Conservation (phyloP, 768 basidiomycete genomes). For the Chalciporus piperatus region DNA sequence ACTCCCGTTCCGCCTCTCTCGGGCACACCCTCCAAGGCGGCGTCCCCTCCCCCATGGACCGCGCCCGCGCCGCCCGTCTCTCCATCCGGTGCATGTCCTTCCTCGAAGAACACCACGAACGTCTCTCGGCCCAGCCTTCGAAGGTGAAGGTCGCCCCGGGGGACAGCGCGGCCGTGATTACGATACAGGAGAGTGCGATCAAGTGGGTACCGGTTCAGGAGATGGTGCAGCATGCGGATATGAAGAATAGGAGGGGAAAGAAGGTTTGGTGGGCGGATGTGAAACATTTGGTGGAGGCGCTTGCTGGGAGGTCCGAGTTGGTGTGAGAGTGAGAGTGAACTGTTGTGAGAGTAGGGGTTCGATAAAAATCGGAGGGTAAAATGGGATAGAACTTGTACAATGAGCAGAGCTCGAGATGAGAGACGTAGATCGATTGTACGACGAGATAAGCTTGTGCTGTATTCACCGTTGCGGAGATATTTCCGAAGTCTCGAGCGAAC, state of each 20-base stretch:
- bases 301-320: slow-evolving; percentile 66
- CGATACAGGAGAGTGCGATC: slow-evolving; percentile 79
- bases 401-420: no score
- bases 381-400: no score
- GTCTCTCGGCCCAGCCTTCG: slow-evolving; percentile 46
- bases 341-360: no score
- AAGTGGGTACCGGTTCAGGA: slow-evolving; percentile 82
- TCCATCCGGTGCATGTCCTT: slow-evolving; percentile 93
- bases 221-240: slow-evolving; percentile 85
- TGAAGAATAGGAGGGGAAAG: slow-evolving; percentile 83
- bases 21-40: slow-evolving; percentile 98
- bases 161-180: slow-evolving; percentile 85
- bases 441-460: no score
- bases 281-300: slow-evolving; percentile 67
- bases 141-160: slow-evolving; percentile 53
- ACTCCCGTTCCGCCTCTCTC: slow-evolving; percentile 91
- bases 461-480: no score
- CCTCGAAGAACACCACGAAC: slow-evolving; percentile 77
- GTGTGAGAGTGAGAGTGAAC: no score
- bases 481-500: no score
- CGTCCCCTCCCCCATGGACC: slow-evolving; percentile 92
- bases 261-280: slow-evolving; percentile 73
- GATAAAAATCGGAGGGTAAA: no score
- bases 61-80: slow-evolving; percentile 85
- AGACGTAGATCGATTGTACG: no score